Evolutionary conservation across 179 eudicot species (phyloP), one percentile per base, ranked within the genome.

Genomic region (Drosera spatulata): DNA sequence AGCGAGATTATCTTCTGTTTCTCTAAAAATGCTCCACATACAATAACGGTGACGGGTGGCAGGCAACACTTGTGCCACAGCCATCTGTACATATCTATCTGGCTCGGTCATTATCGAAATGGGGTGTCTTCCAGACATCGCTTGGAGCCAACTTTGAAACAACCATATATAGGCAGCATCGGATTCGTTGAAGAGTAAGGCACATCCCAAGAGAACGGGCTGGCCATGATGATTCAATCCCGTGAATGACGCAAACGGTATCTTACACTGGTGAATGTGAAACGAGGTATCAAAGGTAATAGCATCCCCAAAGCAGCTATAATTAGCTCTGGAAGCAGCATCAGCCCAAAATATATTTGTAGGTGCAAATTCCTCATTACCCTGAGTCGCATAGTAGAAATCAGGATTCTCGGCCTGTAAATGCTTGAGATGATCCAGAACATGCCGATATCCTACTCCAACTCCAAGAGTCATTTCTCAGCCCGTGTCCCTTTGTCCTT

Each of bases 201-300:
- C 79, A 72, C 85, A 80, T 6, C 85, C 85, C 62, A 80, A 77
- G 51, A 70, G 76, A 33, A 75, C 72, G 50, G 82, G 80, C 70
- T 80, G 78, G 3, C 80, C 80, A 41, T 80, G 85, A 70, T 77
- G 82, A 64, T 75, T 80, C 10, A 80, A 8, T 56, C 85, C 85
- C 6, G 71, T 77, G 62, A 80, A 77, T 11, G 80, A 46, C 3
- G 75, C 80, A 67, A 80, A 74, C 2, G 85, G 85, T 10, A 77
- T 59, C 50, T 74, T 61, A 66, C 65, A 80, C 13, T 70, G 73
- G 44, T 70, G 65, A 14, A 65, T 45, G 50, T 70, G 69, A 7
- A 63, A 77, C 39, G 82, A 69, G 43, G 82, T 69, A 56, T 80
- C 85, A 38, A 77, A 70, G n/a, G 67, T 56, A 8, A 77, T 72